Percentiles rank a stretch among this genome's conserved stretches.
Evolutionary conservation across 148 eudicot species (phyloP).

Genomic region (Silene latifolia): DNA sequence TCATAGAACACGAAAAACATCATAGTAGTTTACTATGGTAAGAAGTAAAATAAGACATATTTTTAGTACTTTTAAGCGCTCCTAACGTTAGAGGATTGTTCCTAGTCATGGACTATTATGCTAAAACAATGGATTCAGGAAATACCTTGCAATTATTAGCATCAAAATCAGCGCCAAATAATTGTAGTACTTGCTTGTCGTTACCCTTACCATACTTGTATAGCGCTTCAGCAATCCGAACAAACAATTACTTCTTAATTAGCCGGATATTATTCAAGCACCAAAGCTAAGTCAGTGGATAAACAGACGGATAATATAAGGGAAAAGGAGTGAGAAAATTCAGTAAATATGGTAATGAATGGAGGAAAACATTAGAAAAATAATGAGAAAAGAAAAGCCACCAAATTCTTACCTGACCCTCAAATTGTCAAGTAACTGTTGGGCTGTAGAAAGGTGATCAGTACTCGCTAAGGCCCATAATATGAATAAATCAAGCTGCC

Average conservation of each 20-base stretch:
- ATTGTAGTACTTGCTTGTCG: slow-evolving; percentile 46
- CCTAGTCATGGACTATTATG: too few species aligned
- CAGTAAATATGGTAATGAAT: not conserved
- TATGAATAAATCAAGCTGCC: slow-evolving; percentile 76
- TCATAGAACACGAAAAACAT: slow-evolving; percentile 4
- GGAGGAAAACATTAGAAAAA: slow-evolving; percentile 1
- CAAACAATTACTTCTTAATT: not conserved
- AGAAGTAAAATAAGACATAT: not conserved
- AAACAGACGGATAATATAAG: not conserved
- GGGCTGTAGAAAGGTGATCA: slow-evolving; percentile 45
- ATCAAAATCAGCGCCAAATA: slow-evolving; percentile 65
- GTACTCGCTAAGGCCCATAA: slow-evolving; percentile 66
- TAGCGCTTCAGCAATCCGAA: slow-evolving; percentile 76
- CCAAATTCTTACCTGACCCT: slow-evolving; percentile 39
- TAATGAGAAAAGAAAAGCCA: not conserved
- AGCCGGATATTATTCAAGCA: not conserved
- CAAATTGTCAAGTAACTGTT: slow-evolving; percentile 57
- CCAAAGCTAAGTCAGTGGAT: not conserved
- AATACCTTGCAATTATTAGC: slow-evolving; percentile 61
- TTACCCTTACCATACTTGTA: slow-evolving; percentile 73
- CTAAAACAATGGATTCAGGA: too few species aligned
- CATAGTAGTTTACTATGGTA: not conserved
- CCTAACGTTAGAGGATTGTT: not conserved
- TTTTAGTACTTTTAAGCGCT: not conserved
- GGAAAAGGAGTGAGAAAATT: not conserved